Percentiles rank a stretch among this genome's conserved stretches.
Evolutionary conservation across 2,329 filamentous ascomycete genomes (phyloP).

Genomic region (Penicillium expansum): DNA sequence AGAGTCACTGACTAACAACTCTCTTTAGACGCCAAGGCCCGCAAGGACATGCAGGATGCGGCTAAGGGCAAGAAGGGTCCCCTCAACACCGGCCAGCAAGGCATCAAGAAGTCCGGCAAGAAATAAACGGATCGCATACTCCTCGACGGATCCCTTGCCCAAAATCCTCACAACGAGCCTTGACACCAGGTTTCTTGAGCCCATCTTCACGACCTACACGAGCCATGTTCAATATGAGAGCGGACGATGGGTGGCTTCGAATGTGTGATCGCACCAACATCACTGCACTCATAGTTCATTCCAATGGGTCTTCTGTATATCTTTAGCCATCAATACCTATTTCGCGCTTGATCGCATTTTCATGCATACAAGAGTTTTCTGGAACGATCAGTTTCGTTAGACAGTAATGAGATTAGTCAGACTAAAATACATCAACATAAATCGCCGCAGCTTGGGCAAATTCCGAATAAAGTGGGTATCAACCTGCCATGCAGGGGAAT

Average conservation of each 20-base stretch:
- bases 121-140: slow-evolving; percentile 59
- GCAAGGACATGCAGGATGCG: slow-evolving; percentile 78
- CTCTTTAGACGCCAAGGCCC: slow-evolving; percentile 70
- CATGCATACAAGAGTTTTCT: neutral
- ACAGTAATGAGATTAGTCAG: neutral
- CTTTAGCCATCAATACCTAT: slow-evolving; percentile 9
- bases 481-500: slow-evolving; percentile 7
- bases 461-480: slow-evolving; percentile 10
- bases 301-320: slow-evolving; percentile 4
- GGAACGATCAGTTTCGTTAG: neutral
- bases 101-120: slow-evolving; percentile 98
- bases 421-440: neutral
- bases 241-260: slow-evolving; percentile 7
- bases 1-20: neutral
- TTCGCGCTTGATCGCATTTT: slow-evolving; percentile 10
- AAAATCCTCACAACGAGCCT: neutral
- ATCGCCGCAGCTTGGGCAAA: neutral
- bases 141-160: neutral
- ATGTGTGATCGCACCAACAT: slow-evolving; percentile 4
- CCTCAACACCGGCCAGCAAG: slow-evolving; percentile 76
- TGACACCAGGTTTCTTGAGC: neutral
- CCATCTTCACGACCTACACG: slow-evolving; percentile 23
- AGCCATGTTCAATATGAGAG: slow-evolving; percentile 22
- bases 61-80: slow-evolving; percentile 79
- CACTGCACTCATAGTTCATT: neutral